Base-by-base conservation (phyloP, 2,329 filamentous ascomycete genomes). In the Ceratocystis ficicola region DNA sequence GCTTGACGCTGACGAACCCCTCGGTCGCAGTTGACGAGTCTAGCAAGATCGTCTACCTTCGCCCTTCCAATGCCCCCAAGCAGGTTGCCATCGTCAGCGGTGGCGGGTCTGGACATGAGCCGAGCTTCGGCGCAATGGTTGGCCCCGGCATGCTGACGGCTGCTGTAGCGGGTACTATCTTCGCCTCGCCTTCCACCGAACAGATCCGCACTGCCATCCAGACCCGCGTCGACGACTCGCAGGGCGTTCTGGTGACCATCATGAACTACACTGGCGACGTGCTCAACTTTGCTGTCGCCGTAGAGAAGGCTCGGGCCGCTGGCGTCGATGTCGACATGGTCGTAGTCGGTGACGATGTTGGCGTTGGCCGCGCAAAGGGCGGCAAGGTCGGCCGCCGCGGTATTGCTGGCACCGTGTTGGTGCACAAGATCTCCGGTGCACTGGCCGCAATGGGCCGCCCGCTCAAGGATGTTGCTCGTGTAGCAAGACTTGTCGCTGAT, bases 251-350 rank as follows among this genome's bases (percentile, higher is more conserved):
- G 50, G 88, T 96, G n/a, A 86, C 92, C 5, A 89, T 95, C 36
- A 96, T 95, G 89, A 96, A 96, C 75, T 95, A 95, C 75, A 95
- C 90, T 1, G 89, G 89, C 46, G 89, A 92, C 74, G 84, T 96
- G 65, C 81, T 96, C 70, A 95, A 96, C 77, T 96, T 96, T 73
- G 92, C 91, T 65, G 87, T 96, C 82, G 92, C 87, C 0, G 89
- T 94, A 7, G 93, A 96, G 75, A 96, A 96, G 78, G 91, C 91
- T 17, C 86, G 88, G 67, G 90, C 90, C 1, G 83, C 85, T 0
- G 92, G 90, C 0, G 76, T 90, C 28, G 77, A 85, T 20, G 88
- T 89, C 0, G 89, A 95, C 73, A 95, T 96, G 87, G 85, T 95
- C 8, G 88, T 95, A 7, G 90, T 96, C 6, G 90, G 86, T 5